phyloP scores from a whole-genome alignment of 306 rosid genomes.

The Cucurbita moschata region DNA sequence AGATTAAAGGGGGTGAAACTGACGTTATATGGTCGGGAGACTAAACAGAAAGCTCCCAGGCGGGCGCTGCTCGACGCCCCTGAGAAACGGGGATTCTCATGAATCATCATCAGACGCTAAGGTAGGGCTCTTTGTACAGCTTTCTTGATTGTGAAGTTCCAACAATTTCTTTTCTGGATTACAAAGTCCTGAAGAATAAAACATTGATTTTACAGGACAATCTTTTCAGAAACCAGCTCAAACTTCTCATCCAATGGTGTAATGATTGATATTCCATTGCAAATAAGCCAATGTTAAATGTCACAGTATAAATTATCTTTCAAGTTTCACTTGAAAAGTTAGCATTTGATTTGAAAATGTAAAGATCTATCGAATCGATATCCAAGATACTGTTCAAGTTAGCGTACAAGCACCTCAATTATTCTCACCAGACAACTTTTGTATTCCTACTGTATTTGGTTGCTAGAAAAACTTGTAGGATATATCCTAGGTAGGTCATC shows the following conservation, averaged over 20 bases:
- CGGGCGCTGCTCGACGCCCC: not conserved
- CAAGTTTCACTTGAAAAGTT: not conserved
- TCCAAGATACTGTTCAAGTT: not conserved
- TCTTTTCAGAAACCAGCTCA: not conserved
- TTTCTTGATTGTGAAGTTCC: conserved; percentile 72
- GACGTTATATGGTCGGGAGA: not conserved
- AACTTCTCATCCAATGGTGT: not conserved
- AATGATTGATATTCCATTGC: not conserved
- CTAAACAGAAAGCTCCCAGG: not conserved
- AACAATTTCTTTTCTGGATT: conserved; percentile 63
- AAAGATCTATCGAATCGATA: not conserved
- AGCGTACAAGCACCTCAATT: too few species aligned
- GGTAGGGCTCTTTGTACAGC: conserved; percentile 65
- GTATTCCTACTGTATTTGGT: too few species aligned
- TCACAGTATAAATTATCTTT: not conserved
- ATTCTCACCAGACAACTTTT: too few species aligned
- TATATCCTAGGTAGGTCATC: too few species aligned
- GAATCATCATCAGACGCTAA: conserved; percentile 36
- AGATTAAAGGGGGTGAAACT: not conserved
- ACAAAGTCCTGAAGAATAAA: conserved; percentile 60
- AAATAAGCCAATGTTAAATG: not conserved
- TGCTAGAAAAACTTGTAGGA: too few species aligned
- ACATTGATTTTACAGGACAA: not conserved
- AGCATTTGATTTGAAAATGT: not conserved
- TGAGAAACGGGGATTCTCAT: not conserved